phyloP scores from a whole-genome alignment of 2,329 filamentous ascomycete genomes.

The Aspergillus brunneoviolaceus region DNA sequence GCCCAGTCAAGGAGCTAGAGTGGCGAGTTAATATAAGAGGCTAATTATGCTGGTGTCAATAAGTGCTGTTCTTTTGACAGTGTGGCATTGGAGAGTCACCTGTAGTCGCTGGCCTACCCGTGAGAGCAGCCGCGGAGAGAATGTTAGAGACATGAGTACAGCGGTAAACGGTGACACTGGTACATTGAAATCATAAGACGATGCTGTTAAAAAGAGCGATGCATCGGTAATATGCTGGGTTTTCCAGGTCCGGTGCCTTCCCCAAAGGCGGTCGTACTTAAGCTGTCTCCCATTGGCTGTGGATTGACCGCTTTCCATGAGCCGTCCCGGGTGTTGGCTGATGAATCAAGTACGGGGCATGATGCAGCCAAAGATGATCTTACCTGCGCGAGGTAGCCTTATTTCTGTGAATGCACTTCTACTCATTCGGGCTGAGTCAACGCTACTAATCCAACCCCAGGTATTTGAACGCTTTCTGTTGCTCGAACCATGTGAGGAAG shows the following conservation, averaged over 20 bases:
- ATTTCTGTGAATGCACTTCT: not conserved
- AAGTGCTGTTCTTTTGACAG: not conserved
- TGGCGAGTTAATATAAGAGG: not conserved
- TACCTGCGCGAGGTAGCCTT: not conserved
- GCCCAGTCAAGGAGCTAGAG: not conserved
- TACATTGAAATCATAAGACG: not conserved
- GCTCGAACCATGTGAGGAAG: not conserved
- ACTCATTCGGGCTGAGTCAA: not conserved
- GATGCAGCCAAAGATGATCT: too few relatives aligned
- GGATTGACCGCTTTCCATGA: not conserved
- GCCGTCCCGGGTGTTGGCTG: too few relatives aligned
- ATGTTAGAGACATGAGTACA: not conserved
- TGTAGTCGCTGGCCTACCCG: not conserved
- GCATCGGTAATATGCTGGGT: not conserved
- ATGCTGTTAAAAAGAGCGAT: too few relatives aligned
- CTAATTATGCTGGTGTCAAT: not conserved
- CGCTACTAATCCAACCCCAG: not conserved
- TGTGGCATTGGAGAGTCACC: not conserved
- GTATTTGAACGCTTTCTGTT: not conserved
- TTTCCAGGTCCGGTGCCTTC: not conserved
- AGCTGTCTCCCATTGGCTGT: not conserved
- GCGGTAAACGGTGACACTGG: not conserved
- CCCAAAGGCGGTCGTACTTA: not conserved
- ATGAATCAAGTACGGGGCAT: too few relatives aligned
- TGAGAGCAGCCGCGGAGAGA: not conserved